Conservation (phyloP, 257 asterid genomes). For the Penstemon davidsonii region DNA sequence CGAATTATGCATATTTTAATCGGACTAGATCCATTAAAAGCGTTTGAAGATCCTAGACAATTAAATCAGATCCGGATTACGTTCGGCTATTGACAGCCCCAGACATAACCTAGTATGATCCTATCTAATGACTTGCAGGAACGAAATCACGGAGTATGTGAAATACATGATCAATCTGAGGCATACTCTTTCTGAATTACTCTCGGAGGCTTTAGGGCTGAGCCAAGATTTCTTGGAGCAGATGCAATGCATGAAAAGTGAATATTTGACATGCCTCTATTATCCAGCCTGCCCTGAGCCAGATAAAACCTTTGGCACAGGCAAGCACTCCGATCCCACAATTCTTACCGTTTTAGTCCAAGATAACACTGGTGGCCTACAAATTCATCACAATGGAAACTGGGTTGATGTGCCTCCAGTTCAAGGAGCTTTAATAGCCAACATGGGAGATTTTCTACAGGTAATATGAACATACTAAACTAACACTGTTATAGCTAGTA, state of each 20-base stretch:
- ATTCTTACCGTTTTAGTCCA: conserved; percentile 56
- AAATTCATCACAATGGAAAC: conserved; percentile 44
- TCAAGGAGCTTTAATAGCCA: conserved; percentile 60
- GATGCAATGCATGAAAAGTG: conserved; percentile 52
- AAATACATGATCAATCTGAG: conserved; percentile 45
- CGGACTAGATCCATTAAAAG: too few relatives aligned
- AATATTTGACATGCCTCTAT: conserved; percentile 50
- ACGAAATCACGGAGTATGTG: conserved; percentile 57
- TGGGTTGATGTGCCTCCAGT: conserved; percentile 76
- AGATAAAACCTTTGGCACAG: conserved; percentile 47
- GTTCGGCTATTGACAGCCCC: too few relatives aligned
- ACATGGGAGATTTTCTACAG: conserved; percentile 79
- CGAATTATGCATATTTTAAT: too few relatives aligned
- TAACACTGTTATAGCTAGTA: not conserved
- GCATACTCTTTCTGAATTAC: conserved; percentile 43
- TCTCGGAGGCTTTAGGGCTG: conserved; percentile 69
- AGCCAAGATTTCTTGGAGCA: conserved; percentile 35
- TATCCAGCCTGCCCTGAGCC: conserved; percentile 83
- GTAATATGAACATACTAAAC: conserved; percentile 20
- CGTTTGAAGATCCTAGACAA: too few relatives aligned
- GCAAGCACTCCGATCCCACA: conserved; percentile 62
- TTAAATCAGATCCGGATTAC: too few relatives aligned
- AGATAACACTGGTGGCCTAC: conserved; percentile 71
- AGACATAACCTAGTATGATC: too few relatives aligned
- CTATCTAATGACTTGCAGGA: conserved; percentile 35